Evolutionary conservation across 805 yeast species (phyloP).

Genomic region (Yueomyces sp.): DNA sequence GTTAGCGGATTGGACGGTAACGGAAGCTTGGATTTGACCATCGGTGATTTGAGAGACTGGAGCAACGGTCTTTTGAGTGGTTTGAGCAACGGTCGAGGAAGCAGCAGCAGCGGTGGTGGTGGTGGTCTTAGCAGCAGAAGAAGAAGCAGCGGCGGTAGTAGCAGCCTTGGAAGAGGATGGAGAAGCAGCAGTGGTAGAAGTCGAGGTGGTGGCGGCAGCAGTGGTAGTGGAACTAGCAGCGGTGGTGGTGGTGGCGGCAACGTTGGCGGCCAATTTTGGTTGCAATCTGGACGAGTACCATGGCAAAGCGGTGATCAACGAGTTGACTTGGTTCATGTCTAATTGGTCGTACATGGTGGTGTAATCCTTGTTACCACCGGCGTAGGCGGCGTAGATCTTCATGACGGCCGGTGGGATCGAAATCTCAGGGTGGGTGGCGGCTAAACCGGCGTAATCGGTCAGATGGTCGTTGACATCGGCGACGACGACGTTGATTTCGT

Average conservation of each 20-base stretch:
- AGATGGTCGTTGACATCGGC: constrained; percentile 7
- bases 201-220: constrained; percentile 1
- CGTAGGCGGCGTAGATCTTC: constrained; percentile 14
- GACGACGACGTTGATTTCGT: constrained; percentile 7
- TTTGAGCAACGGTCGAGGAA: not conserved
- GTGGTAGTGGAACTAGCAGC: not conserved
- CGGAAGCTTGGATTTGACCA: not conserved
- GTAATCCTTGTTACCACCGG: constrained; percentile 25
- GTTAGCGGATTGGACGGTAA: constrained; percentile 2
- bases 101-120: not conserved
- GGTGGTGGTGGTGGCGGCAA: constrained; percentile 1
- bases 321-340: constrained; percentile 15
- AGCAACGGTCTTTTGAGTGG: not conserved
- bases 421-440: constrained; percentile 1
- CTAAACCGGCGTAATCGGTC: constrained; percentile 4
- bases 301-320: constrained; percentile 21
- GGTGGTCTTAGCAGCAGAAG: not conserved
- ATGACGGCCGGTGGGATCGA: constrained; percentile 21
- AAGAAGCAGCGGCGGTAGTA: not conserved
- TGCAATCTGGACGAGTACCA: constrained; percentile 21
- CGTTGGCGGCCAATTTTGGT: constrained; percentile 6
- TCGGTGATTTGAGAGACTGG: not conserved
- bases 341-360: constrained; percentile 20
- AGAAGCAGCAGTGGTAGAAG: constrained; percentile 1
- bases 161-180: constrained; percentile 1